Percentiles rank a stretch among this genome's conserved stretches.
Evolutionary conservation across 306 rosid genomes (phyloP).

Genomic region (Chamaecrista fasciculata): DNA sequence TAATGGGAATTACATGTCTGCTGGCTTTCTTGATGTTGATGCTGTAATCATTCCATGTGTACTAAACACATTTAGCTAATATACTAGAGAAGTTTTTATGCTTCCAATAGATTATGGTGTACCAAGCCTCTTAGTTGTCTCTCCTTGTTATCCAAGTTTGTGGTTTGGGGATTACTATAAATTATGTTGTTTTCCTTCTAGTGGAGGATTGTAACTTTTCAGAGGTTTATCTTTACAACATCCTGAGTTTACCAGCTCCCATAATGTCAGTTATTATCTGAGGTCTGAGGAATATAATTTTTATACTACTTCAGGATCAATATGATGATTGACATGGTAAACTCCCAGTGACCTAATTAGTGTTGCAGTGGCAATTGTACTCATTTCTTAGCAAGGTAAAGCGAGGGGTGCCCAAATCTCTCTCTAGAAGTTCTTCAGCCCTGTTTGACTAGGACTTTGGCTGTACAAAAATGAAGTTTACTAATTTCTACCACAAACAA

Average conservation of each 20-base stretch:
- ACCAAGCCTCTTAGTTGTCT: background rate
- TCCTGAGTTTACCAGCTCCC: background rate
- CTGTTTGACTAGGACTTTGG: background rate
- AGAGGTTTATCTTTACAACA: background rate
- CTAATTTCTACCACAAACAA: constrained; percentile 1
- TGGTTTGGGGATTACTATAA: background rate
- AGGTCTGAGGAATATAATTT: background rate
- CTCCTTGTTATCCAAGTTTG: background rate
- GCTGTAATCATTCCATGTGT: background rate
- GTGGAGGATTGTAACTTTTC: background rate
- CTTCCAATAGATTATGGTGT: background rate
- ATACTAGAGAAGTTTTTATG: background rate
- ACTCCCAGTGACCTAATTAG: background rate
- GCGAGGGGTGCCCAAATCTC: background rate
- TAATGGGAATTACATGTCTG: background rate
- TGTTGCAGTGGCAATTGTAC: background rate
- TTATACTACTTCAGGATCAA: background rate
- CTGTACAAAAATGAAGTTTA: background rate
- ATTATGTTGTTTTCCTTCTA: background rate
- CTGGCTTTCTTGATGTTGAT: background rate
- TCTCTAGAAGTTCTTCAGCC: background rate
- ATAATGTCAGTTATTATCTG: background rate
- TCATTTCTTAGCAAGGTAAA: background rate
- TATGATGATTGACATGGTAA: background rate
- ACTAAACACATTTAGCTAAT: background rate